A percentile compares a stretch with the other conserved stretches of the same genome.
phyloP scores from a whole-genome alignment of 768 basidiomycete species.

The Suillus alpinus region DNA sequence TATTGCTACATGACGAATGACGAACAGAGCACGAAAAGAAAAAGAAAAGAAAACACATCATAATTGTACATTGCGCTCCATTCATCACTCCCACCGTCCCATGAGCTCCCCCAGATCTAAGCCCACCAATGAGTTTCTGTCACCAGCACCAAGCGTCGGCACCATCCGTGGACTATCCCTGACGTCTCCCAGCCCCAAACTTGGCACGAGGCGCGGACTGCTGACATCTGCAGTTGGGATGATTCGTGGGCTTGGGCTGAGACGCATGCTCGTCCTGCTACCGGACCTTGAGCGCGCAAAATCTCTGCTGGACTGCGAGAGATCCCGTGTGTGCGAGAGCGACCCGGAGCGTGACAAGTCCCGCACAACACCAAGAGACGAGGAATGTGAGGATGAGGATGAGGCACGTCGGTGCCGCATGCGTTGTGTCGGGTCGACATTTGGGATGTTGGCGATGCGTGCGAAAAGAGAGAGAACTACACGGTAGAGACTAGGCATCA shows the following conservation, averaged over 20 bases:
- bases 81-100: neutral
- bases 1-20: neutral
- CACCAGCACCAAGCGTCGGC: constrained; percentile 1
- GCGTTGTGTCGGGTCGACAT: constrained; percentile 76
- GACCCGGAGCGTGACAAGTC: constrained; percentile 26
- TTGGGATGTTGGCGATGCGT: constrained; percentile 64
- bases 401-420: constrained; percentile 79
- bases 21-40: neutral
- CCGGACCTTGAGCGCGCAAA: constrained; percentile 40
- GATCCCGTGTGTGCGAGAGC: constrained; percentile 18
- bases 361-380: constrained; percentile 10
- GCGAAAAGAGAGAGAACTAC: constrained; percentile 80
- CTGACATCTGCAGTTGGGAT: constrained; percentile 28
- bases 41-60: neutral
- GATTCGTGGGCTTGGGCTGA: constrained; percentile 32
- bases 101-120: neutral
- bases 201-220: constrained; percentile 9
- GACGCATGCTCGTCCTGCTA: constrained; percentile 38
- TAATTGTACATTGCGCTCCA: neutral
- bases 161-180: neutral
- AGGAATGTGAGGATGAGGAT: constrained; percentile 60
- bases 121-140: neutral
- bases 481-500: constrained; percentile 4
- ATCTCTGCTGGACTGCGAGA: constrained; percentile 19
- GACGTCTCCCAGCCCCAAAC: neutral